Conservation (phyloP, 78 protist species). For the Polysphondylium violaceum region DNA sequence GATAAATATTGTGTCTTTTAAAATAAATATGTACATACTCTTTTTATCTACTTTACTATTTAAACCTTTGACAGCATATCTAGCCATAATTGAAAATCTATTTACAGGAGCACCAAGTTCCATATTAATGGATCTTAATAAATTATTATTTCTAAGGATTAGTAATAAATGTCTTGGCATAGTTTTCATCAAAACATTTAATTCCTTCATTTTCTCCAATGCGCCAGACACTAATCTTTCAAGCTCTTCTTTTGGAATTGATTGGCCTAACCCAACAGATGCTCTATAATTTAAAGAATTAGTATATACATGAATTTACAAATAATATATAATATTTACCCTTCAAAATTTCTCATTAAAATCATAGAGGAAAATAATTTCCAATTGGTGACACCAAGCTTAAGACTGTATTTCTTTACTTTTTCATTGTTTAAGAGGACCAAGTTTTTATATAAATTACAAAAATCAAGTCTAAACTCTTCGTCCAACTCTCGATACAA, state of each 20-base stretch:
- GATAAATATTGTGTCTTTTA: too few relatives aligned
- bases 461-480: conserved; percentile 17
- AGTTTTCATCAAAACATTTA: conserved; percentile 27
- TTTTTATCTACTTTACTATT: not conserved
- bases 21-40: not conserved
- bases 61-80: conserved; percentile 18
- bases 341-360: conserved; percentile 36
- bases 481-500: conserved; percentile 50
- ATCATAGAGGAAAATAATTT: conserved; percentile 27
- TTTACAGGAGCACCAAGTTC: conserved; percentile 17
- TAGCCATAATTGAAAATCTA: conserved; percentile 22
- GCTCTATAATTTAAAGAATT: not conserved
- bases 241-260: not conserved
- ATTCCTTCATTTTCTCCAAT: not conserved
- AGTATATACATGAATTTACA: too few relatives aligned
- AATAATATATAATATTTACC: too few relatives aligned
- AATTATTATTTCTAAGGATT: conserved; percentile 38
- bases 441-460: conserved; percentile 22
- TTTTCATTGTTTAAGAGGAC: conserved; percentile 15
- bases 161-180: conserved; percentile 58
- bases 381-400: conserved; percentile 13
- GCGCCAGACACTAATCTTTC: not conserved
- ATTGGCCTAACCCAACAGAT: conserved; percentile 5
- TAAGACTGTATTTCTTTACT: not conserved
- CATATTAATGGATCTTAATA: conserved; percentile 17